Base-by-base conservation (phyloP, 225 moss, liverwort and hornwort genomes). In the Anthoceros angustus region DNA sequence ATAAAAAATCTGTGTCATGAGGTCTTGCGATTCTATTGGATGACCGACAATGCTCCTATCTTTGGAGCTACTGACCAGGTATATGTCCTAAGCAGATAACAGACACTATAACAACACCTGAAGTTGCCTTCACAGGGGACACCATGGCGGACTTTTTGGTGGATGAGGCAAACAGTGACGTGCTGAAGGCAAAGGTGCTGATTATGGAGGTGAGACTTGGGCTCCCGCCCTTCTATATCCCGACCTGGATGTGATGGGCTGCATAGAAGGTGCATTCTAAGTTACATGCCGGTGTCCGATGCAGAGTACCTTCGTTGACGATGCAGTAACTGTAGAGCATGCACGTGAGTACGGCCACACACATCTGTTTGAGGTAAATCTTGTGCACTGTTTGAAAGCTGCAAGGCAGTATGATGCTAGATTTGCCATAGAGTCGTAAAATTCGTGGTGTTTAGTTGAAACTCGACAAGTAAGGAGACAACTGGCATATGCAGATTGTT, bases 81-180 rank as follows among this genome's bases (percentile, higher is more conserved):
- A 32, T 32, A 1, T 32, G 32, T 32, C 32, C 32, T 32, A 1
- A 67, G 64, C 71, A 98, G 98, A 77, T 98, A 62, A 83, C 86
- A 18, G 77, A 85, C 71, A 73, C 75, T 5, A 40, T 72, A 46
- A 80, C 73, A 70, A 72, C 75, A 64, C 89, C 98, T 10, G 98
- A 92, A 73, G 86, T 82, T 38, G 91, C 98, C 63, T 92, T 98
- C 71, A 98, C 92, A 14, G 98, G 98, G 61, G 98, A 98, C 48
- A 98, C 98, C 21, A 98, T 88, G 64, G 76, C 79, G 64, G 76
- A 82, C 64, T 98, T 98, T 67, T 86, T 98, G 43, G 66, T 87
- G 32, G 87, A 98, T 42, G 76, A 83, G 69, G 84, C 75, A 0
- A 98, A 98, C 65, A 65, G 70, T 69, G 92, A 92, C 71, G 79